These are phyloP conservation scores for Typha latifolia DNA, from an alignment of 176 grass and related monocot species.

Conservation along the genomic window DNA sequence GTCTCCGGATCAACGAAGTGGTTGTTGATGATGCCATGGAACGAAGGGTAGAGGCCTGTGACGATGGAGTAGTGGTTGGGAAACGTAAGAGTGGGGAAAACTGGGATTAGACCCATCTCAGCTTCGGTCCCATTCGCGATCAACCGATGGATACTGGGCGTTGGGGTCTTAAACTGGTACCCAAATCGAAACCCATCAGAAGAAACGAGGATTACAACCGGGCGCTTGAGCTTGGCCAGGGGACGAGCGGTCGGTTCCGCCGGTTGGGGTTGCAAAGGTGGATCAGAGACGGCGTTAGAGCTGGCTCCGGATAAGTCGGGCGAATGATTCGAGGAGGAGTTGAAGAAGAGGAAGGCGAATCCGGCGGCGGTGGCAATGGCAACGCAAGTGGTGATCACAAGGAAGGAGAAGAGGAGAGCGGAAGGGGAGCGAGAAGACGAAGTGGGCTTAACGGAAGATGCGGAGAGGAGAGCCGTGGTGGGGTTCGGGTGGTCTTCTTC, in stretches of 20 bases:
- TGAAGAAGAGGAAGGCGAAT: slow-evolving; percentile 25
- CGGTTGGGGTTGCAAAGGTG: no score
- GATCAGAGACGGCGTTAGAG: background rate
- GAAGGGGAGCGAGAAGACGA: slow-evolving; percentile 2
- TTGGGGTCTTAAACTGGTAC: slow-evolving; percentile 61
- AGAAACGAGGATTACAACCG: slow-evolving; percentile 74
- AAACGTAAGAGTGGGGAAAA: slow-evolving; percentile 90
- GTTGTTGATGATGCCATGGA: slow-evolving; percentile 95
- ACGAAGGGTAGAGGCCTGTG: slow-evolving; percentile 70
- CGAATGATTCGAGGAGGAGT: background rate
- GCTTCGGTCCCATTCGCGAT: slow-evolving; percentile 72
- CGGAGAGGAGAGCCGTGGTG: background rate
- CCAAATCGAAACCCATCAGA: slow-evolving; percentile 88
- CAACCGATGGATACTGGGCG: slow-evolving; percentile 61
- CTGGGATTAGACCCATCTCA: slow-evolving; percentile 48
- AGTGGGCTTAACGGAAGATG: background rate
- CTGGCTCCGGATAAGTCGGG: background rate
- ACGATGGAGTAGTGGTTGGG: slow-evolving; percentile 99
- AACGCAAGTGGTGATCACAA: slow-evolving; percentile 20
- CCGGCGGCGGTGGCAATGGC: slow-evolving; percentile 15
- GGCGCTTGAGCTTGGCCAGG: slow-evolving; percentile 49
- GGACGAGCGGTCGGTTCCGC: background rate
- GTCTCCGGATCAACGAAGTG: slow-evolving; percentile 64
- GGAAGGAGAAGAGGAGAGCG: background rate
- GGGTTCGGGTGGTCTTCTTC: slow-evolving; percentile 18